Base-by-base conservation (phyloP, 1,284 basidiomycete species). In the Malassezia arunalokei region DNA sequence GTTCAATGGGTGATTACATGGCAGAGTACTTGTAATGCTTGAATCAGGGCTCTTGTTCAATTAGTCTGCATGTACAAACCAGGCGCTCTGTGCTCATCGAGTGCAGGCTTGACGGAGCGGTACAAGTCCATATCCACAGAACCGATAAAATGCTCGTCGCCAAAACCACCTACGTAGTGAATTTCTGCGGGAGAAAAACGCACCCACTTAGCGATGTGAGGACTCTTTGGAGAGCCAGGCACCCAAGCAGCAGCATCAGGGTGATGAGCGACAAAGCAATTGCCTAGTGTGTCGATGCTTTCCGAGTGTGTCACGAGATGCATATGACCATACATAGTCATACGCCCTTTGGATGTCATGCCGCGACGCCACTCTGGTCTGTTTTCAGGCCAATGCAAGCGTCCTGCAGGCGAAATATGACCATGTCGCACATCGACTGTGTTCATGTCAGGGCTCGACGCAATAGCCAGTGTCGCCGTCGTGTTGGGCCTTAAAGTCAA, bases 61-160 rank as follows among this genome's bases (percentile, higher is more conserved):
- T 2, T 4, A 24, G 20, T 24, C 20, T 24, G 20, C 20, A 24
- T 24, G 20, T 24, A 24, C 20, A 24, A 24, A 4, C 20, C 20
- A 24, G 20, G 20, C 20, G 20, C 20, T 24, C 20, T 24, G 20
- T 24, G 20, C 20, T 24, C 39, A 40, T 40, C 6, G 39, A 32
- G 31, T 1, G 33, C 28, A 14, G 29, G 33, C 11, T 24, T 14
- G 12, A 24, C 32, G 7, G 33, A n/a, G 24, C 47, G 47, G 43
- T 50, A 70, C 15, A 55, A 50, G 8, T 59, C 54, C 44, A 53
- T 46, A 30, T 47, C 51, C 42, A 73, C 53, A 59, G 61, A 59
- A 20, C 70, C 68, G 28, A 73, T 73, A 38, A 56, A 58, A 55
- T 70, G 69, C 53, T 73, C 70, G 47, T 73, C 70, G 7, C 70